phyloP scores from a whole-genome alignment of 352 stramenopile genomes.

The Phytopythium chamaehyphon region DNA sequence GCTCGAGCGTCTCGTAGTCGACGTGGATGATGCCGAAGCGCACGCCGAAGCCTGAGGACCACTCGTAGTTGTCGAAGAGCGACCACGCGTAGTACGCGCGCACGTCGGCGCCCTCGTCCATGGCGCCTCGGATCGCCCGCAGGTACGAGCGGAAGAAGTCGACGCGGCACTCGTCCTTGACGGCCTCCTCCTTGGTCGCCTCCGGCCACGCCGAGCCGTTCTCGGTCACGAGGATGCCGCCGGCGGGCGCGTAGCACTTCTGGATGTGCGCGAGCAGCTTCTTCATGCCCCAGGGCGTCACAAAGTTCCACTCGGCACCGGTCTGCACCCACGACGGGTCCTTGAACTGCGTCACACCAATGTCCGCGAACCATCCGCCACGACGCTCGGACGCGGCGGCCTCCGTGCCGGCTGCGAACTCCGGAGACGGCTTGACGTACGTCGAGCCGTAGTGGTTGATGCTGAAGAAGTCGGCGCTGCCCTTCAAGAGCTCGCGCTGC shows the following conservation, averaged over 20 bases:
- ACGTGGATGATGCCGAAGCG: conserved; percentile 58
- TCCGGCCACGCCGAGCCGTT: conserved; percentile 83
- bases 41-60: conserved; percentile 61
- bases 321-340: conserved; percentile 69
- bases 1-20: conserved; percentile 54
- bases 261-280: conserved; percentile 90
- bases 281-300: conserved; percentile 75
- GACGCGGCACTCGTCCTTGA: conserved; percentile 75
- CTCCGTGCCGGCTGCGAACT: conserved; percentile 20
- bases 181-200: conserved; percentile 61
- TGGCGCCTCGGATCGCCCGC: conserved; percentile 49
- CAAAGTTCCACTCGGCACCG: conserved; percentile 77
- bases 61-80: conserved; percentile 93
- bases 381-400: conserved; percentile 7
- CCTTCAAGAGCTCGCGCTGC: conserved; percentile 71
- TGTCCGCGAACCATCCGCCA: conserved; percentile 34
- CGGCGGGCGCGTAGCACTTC: conserved; percentile 68
- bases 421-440: conserved; percentile 29
- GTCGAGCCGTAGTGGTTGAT: conserved; percentile 91
- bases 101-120: conserved; percentile 50
- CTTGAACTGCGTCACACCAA: conserved; percentile 30
- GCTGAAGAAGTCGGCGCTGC: conserved; percentile 90
- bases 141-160: conserved; percentile 87
- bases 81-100: conserved; percentile 90
- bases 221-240: conserved; percentile 89